Evolutionary conservation across 805 yeast genomes (phyloP), one percentile per base, ranked within the genome.

Genomic region (Kodamaea restingae): DNA sequence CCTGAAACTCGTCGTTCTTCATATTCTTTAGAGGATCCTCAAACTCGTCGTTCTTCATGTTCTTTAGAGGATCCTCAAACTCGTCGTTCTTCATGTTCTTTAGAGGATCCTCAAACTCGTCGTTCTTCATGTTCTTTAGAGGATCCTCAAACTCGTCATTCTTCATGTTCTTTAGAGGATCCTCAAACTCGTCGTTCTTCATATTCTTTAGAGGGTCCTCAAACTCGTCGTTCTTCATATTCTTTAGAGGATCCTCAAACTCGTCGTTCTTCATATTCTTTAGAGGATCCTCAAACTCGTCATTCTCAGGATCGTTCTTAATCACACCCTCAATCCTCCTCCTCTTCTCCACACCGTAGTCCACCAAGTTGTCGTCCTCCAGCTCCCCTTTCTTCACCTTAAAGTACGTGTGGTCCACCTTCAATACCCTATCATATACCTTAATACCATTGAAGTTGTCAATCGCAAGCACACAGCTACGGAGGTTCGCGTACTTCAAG

Each of bases 361-460:
- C 57, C 2, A 68, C 51, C 39, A 39, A 37, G 44, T 55, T 65
- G 36, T 67, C 72, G 35, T 73, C 76, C 38, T 73, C 77, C 12
- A 50, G 55, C 45, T 78, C 80, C 7, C 71, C 76, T 10, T 71
- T 73, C 47, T 71, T 64, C 27, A 81, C 75, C 42, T 70, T 74
- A 54, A 73, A 84, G 42, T 75, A 69, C 3, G 80, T 75, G 64
- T 87, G 95, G 53, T 87, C 95, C 1, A 88, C 93, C 41, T 75
- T 65, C 21, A 68, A 49, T 11, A 52, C 56, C 33, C 55, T 50
- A 7, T 81, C 86, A 30, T 73, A 68, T 1, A 85, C 69, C 57
- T 58, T 56, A 25, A 67, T 58, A 1, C 96, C 95, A 55, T 87
- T 86, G 46, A 91, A 67, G 55, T 91, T 91, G 60, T 91, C 98